These are phyloP conservation scores for Aspergillus asperescens DNA, from an alignment of 495 filamentous ascomycete species.

Conservation along the genomic window DNA sequence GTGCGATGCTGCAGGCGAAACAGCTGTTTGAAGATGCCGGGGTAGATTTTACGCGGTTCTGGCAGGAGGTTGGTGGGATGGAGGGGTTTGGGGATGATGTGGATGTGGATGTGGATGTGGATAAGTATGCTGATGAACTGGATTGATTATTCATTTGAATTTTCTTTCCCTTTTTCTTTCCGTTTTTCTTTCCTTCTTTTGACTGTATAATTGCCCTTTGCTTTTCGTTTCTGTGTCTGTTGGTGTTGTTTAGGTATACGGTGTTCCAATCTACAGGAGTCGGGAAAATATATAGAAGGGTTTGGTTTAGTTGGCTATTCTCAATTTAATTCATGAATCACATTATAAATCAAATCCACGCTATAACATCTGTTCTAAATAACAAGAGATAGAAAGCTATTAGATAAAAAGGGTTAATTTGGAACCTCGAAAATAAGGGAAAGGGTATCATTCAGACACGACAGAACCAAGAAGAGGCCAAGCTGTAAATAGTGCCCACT, in stretches of 20 bases:
- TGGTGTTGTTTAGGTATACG: neutral
- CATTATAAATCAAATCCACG: neutral
- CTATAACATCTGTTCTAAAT: neutral
- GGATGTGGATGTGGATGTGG: neutral
- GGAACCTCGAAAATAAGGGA: neutral
- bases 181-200: neutral
- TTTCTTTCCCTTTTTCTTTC: no score
- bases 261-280: slow-evolving; percentile 2
- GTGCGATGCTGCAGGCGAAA: slow-evolving; percentile 59
- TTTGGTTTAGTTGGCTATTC: neutral
- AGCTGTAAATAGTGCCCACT: neutral
- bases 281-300: slow-evolving; percentile 3
- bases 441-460: slow-evolving; percentile 1
- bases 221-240: neutral
- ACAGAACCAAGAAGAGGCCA: neutral
- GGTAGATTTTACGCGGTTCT: slow-evolving; percentile 72
- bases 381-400: slow-evolving; percentile 2
- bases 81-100: slow-evolving; percentile 38
- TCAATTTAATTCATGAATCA: neutral
- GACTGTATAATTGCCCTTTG: neutral
- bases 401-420: neutral
- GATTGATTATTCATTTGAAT: no score
- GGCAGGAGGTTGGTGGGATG: slow-evolving; percentile 64
- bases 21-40: slow-evolving; percentile 63
- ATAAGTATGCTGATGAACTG: slow-evolving; percentile 3